Conservation (phyloP, 805 yeast genomes). For the Lipomyces chichibuensis region DNA sequence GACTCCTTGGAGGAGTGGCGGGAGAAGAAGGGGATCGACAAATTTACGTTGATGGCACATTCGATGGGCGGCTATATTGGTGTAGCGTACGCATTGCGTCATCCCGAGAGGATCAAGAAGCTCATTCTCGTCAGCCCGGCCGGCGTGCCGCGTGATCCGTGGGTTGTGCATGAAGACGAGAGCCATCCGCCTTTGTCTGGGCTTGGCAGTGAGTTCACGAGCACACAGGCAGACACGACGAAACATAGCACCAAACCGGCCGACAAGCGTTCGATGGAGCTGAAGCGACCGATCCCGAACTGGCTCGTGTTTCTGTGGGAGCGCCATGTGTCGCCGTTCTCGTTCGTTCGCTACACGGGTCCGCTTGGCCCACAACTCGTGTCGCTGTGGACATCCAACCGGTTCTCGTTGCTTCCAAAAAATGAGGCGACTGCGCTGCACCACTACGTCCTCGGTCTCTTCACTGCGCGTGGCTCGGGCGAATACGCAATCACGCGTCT, state of each 20-base stretch:
- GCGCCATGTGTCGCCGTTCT: constrained; percentile 80
- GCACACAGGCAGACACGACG: constrained; percentile 26
- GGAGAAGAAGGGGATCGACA: constrained; percentile 51
- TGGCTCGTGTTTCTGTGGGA: constrained; percentile 89
- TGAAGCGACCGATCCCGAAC: constrained; percentile 57
- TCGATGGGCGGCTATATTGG: constrained; percentile 90
- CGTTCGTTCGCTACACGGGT: constrained; percentile 74
- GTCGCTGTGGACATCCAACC: constrained; percentile 84
- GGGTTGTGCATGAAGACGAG: constrained; percentile 26
- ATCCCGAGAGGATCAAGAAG: constrained; percentile 65
- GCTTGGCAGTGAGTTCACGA: constrained; percentile 23
- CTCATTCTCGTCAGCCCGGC: constrained; percentile 88
- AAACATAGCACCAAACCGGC: constrained; percentile 22
- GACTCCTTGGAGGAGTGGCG: constrained; percentile 71
- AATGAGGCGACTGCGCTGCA: constrained; percentile 63
- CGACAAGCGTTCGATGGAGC: constrained; percentile 31
- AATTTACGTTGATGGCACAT: constrained; percentile 73
- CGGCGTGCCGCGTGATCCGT: constrained; percentile 58
- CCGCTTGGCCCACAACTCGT: constrained; percentile 83
- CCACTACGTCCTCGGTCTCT: constrained; percentile 77
- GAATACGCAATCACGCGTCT: constrained; percentile 86
- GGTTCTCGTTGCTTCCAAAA: constrained; percentile 63
- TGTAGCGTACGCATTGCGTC: constrained; percentile 63
- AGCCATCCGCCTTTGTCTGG: constrained; percentile 10
- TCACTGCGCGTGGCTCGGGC: constrained; percentile 87